Evolutionary conservation across 2,329 filamentous ascomycete species (phyloP), one percentile per base, ranked within the genome.

Genomic region (Leptographium galeiforme): DNA sequence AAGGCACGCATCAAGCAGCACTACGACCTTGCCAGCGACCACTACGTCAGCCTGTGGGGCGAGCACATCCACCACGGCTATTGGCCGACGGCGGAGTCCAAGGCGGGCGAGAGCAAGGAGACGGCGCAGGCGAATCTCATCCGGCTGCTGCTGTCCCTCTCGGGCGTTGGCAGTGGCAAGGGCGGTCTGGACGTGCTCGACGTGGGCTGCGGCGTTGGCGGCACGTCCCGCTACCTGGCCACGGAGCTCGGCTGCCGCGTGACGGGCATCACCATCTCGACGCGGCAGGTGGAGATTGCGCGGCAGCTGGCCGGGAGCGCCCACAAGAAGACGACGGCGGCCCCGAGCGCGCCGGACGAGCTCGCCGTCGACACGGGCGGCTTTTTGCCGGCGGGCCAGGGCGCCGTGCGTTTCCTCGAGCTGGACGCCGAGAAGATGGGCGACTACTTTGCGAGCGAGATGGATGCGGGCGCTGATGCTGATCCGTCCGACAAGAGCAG

Each of bases 51-150:
- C 38, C 68, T 82, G 19, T 82, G 78, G 78, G 78, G 78, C 52
- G 77, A 81, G 61, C 78, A 82, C 60, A 81, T 82, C 61, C 79
- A 82, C 61, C 78, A 82, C 57, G 78, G 78, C 52, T 80, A 81
- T 62, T 82, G 78, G 69, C 70, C 74, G 30, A 70, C 70, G 3
- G 61, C 62, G 49, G 68, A 68, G 53, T 69, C 68, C 54, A 69
- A 70, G 53, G 66, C 71, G 0, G 66, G 60, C 18, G 76, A 79
- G 57, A 74, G 71, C 57, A 82, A 81, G 61, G 78, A 82, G 58
- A 67, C 70, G 34, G 78, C 78, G 2, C 79, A 82, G 63, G 61
- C 74, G 30, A 78, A 77, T 59, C 69, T 81, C 36, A 79, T 82
- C 61, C 68, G 71, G 32, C 69, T 80, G 13, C 70, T 82, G 4